These are phyloP conservation scores for Biscogniauxia sp. DNA, from an alignment of 2,329 filamentous ascomycete genomes.

Conservation along the genomic window DNA sequence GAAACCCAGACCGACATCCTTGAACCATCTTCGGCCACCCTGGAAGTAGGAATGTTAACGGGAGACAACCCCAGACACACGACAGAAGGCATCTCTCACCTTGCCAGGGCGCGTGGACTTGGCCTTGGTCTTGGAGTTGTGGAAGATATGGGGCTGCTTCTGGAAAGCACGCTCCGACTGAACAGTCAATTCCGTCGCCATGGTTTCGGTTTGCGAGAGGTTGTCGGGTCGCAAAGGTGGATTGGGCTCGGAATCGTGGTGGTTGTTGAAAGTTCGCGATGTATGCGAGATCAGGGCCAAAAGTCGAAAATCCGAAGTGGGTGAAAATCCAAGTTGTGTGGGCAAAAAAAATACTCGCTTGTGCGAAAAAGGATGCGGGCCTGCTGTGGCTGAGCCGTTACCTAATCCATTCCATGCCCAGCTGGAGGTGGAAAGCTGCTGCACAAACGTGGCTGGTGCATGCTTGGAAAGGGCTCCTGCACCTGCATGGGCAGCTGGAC, in stretches of 20 bases:
- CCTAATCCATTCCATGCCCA: no score
- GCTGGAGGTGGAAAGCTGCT: no score
- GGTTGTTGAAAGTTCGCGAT: constrained; percentile 23
- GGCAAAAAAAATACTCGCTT: constrained; percentile 23
- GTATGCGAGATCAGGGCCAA: constrained; percentile 17
- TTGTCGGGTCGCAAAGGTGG: constrained; percentile 42
- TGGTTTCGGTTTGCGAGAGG: constrained; percentile 62
- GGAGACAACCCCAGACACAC: constrained; percentile 4
- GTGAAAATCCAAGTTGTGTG: constrained; percentile 23
- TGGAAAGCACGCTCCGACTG: constrained; percentile 99
- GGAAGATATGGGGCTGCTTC: constrained; percentile 99
- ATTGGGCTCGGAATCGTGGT: constrained; percentile 27
- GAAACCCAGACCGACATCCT: constrained; percentile 99
- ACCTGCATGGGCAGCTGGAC: no score
- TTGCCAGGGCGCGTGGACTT: constrained; percentile 84
- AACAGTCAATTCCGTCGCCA: constrained; percentile 98
- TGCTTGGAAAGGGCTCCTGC: no score
- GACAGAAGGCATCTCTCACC: constrained; percentile 53
- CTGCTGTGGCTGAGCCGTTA: constrained; percentile 14
- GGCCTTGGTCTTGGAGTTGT: constrained; percentile 90
- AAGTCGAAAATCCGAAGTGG: constrained; percentile 21
- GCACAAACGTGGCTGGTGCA: background rate
- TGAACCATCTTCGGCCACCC: constrained; percentile 66
- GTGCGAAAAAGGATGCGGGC: constrained; percentile 11
- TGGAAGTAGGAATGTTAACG: constrained; percentile 6